phyloP scores from a whole-genome alignment of 192 early-diverging fungal genomes.

The Umbelopsis isabellina region DNA sequence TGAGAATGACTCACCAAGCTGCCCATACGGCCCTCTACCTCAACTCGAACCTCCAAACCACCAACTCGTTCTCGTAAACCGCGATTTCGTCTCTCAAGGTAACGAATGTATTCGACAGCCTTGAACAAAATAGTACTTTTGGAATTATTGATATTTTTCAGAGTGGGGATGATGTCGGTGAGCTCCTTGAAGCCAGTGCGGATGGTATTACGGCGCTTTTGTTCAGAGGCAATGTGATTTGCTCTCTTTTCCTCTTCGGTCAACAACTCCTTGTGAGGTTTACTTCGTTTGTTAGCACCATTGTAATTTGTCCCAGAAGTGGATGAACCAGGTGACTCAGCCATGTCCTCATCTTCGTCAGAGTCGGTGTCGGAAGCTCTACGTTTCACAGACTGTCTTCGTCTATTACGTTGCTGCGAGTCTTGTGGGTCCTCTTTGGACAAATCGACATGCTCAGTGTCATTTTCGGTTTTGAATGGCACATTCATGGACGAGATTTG shows the following conservation, averaged over 20 bases:
- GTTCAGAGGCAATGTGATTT: constrained; percentile 78
- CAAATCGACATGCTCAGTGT: neutral
- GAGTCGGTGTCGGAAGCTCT: constrained; percentile 18
- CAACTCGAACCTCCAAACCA: constrained; percentile 33
- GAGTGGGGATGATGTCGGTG: constrained; percentile 81
- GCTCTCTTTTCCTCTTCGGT: constrained; percentile 78
- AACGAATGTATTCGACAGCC: constrained; percentile 68
- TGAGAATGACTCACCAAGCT: constrained; percentile 15
- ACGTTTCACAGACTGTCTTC: constrained; percentile 19
- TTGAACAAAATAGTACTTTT: constrained; percentile 72
- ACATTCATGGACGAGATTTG: constrained; percentile 17
- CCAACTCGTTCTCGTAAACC: constrained; percentile 36
- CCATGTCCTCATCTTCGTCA: constrained; percentile 20
- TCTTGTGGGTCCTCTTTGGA: neutral
- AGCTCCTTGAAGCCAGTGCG: constrained; percentile 89
- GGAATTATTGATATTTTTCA: constrained; percentile 70
- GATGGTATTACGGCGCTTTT: constrained; percentile 74
- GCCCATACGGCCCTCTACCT: constrained; percentile 33
- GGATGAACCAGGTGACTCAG: constrained; percentile 17
- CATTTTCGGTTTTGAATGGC: neutral
- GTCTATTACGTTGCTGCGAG: neutral
- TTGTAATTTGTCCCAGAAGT: constrained; percentile 3
- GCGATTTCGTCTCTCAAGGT: constrained; percentile 62
- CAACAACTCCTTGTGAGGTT: constrained; percentile 65
- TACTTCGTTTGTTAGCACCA: constrained; percentile 28